Evolutionary conservation across 2,329 filamentous ascomycete species (phyloP), one percentile per base, ranked within the genome.

Genomic region (Endothia cerciana): DNA sequence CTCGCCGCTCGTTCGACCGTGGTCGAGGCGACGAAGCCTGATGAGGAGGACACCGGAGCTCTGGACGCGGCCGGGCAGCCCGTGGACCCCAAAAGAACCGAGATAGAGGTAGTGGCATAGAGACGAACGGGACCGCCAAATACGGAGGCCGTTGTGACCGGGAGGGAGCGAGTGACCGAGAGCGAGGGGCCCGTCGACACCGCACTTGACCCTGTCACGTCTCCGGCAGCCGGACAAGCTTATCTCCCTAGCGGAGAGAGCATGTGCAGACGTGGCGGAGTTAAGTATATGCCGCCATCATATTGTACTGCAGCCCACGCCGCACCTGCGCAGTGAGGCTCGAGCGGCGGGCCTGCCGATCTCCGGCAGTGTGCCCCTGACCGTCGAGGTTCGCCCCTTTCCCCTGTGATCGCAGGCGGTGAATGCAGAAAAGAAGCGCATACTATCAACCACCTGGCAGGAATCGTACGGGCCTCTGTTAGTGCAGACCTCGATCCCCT

Each of bases 11-110:
- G 17, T 8, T 17, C 30, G 17, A 45, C 57, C 15, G 28, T 57
- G n/a, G 43, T 66, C 36, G 66, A 62, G 22, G 56, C 55, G 2
- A 36, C 28, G 22, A 68, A 68, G 57, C 22, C 43, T 5, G 64
- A 68, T 33, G 60, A 63, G 1, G 66, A 66, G 25, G 66, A 62
- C 4, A 19, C 6, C 28, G 60, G 33, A 15, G 11, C 22, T 19
- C 15, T 51, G 40, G 60, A 57, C 7, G 28, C 40, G 10, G 6
- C 10, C 13, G 43, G 30, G 5, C 38, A 60, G 36, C 49, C 43
- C 13, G 45, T 36, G 30, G 49, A 59, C 15, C 51, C 64, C 0
- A 63, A 66, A 43, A 62, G 56, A 4, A 62, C 49, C 8, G 66
- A 59, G 43, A 22, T 62, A 2, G 51, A 60, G 33, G 33, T 43